Evolutionary conservation across 2,329 filamentous ascomycete genomes (phyloP).

Genomic region (Lecanosticta acicola): DNA sequence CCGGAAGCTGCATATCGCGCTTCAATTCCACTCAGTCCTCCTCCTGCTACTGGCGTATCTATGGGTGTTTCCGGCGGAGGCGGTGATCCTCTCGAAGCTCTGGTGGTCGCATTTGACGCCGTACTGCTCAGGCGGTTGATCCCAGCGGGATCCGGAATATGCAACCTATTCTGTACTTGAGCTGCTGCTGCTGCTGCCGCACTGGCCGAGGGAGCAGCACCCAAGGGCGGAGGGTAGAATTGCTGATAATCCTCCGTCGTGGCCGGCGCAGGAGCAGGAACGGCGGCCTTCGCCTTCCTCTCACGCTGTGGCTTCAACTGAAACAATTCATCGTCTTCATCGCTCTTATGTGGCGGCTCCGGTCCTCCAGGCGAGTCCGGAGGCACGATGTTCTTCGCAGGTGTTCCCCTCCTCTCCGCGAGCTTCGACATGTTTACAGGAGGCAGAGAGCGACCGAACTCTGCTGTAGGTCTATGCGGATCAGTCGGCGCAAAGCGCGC

Average conservation of each 20-base stretch:
- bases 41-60: conserved; percentile 35
- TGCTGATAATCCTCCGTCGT: conserved; percentile 35
- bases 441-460: conserved; percentile 38
- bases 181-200: conserved; percentile 7
- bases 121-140: conserved; percentile 68
- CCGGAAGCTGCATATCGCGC: conserved; percentile 86
- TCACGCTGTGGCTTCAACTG: conserved; percentile 40
- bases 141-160: conserved; percentile 48
- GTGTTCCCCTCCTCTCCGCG: conserved; percentile 76
- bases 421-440: conserved; percentile 45
- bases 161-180: conserved; percentile 35
- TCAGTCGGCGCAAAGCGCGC: conserved; percentile 44
- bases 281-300: conserved; percentile 10
- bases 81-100: conserved; percentile 85
- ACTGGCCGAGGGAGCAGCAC: conserved; percentile 21
- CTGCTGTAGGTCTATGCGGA: conserved; percentile 44
- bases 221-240: conserved; percentile 54
- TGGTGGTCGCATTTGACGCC: conserved; percentile 87
- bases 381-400: conserved; percentile 68
- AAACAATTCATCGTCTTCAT: conserved; percentile 68
- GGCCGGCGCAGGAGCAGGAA: neutral
- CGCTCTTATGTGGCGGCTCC: conserved; percentile 62
- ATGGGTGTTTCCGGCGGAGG: conserved; percentile 91
- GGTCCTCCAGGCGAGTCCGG: conserved; percentile 71
- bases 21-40: conserved; percentile 66